Base-by-base conservation (phyloP, 495 filamentous ascomycete genomes). In the Neurospora tetraspora region DNA sequence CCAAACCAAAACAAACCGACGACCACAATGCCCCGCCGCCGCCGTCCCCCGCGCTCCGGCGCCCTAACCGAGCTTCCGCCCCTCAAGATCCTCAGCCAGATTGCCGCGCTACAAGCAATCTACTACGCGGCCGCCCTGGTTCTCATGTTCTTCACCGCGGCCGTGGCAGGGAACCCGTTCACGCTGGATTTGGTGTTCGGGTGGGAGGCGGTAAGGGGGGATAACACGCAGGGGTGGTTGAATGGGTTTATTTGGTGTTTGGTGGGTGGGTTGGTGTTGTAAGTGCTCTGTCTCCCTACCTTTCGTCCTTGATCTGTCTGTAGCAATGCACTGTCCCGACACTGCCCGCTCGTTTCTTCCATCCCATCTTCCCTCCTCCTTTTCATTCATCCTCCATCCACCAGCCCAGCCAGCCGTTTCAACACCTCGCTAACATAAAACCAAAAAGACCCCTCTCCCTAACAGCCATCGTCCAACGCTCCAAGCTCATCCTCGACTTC, bases 401-500 rank as follows among this genome's bases (percentile, higher is more conserved):
- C n/a, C n/a, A n/a, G n/a, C n/a, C n/a, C n/a, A n/a, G n/a, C 39
- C 12, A 18, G 7, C 42, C 39, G 70, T 69, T 39, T 12, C 20
- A 11, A 61, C 14, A 5, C 12, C 31, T 38, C 73, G 65, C 69
- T 76, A 37, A 75, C 34, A 39, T 23, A 12, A 45, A n/a, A 70
- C 72, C 68, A 23, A n/a, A n/a, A n/a, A 94, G 91, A 76, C 89
- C 92, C 18, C 86, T 95, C 38, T 90, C 91, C n/a, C 87, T 96
- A 42, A 86, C 94, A 39, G 80, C 94, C 69, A 84, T 97, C 72
- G 89, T 97, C 74, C 90, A 91, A 38, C 92, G 94, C 71, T 94
- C 91, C 36, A 98, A 98, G 78, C 89, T 97, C 42, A 90, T 98
- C 39, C 92, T 92, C 73, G 96, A 99, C 80, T 99, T 99, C 80